Evolutionary conservation across 768 basidiomycete genomes (phyloP).

Genomic region (Hericium alpestre): DNA sequence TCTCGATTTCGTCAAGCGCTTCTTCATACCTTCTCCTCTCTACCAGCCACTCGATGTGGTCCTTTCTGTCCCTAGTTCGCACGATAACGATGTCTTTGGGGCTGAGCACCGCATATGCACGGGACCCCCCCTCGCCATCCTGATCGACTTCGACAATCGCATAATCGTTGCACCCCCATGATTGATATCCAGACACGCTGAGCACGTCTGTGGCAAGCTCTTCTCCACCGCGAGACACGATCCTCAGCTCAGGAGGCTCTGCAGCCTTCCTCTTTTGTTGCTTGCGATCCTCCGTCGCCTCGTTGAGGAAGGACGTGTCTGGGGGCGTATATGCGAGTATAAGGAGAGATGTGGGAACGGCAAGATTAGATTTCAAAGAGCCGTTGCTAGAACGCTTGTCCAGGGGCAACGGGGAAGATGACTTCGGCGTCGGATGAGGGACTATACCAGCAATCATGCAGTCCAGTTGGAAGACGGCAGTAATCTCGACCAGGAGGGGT

Average conservation of each 20-base stretch:
- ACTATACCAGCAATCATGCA: constrained; percentile 91
- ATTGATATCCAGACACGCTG: constrained; percentile 63
- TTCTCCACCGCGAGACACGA: constrained; percentile 82
- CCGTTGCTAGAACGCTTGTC: constrained; percentile 15
- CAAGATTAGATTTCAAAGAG: constrained; percentile 15
- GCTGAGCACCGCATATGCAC: constrained; percentile 74
- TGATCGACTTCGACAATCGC: constrained; percentile 44
- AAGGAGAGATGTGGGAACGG: constrained; percentile 60
- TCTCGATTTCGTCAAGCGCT: constrained; percentile 73
- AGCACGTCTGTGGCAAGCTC: constrained; percentile 82
- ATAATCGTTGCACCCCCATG: constrained; percentile 92
- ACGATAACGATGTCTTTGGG: constrained; percentile 83
- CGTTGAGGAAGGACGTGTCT: constrained; percentile 56
- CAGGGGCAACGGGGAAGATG: constrained; percentile 1
- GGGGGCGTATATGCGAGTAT: constrained; percentile 82
- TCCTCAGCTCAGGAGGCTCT: constrained; percentile 87
- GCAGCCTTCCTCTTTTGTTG: constrained; percentile 76
- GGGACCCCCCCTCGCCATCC: constrained; percentile 18
- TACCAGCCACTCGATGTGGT: constrained; percentile 89
- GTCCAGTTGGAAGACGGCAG: constrained; percentile 85
- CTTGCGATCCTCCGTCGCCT: constrained; percentile 58
- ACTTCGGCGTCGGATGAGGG: constrained; percentile 47
- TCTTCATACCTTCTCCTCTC: constrained; percentile 82
- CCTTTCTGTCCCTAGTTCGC: constrained; percentile 75
- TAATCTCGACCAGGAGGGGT: constrained; percentile 74